Conservation (phyloP, 352 stramenopile species). For the Bremia lactucae region DNA sequence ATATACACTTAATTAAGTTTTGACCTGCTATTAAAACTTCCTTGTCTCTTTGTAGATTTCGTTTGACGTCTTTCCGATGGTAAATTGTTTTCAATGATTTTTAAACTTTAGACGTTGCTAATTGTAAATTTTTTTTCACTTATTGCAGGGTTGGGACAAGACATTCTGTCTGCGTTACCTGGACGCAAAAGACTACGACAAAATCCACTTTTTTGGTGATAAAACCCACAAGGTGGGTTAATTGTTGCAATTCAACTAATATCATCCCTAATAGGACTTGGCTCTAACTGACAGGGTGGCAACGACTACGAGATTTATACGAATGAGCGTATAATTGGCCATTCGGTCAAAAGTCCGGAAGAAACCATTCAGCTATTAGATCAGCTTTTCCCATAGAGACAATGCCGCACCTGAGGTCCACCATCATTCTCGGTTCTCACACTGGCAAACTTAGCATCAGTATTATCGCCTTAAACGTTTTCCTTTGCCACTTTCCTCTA, state of each 20-base stretch:
- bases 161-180: slow-evolving; percentile 96
- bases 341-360: slow-evolving; percentile 92
- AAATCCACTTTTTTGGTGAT: slow-evolving; percentile 99
- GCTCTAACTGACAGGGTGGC: slow-evolving; percentile 67
- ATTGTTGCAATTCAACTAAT: not conserved
- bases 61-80: slow-evolving; percentile 95
- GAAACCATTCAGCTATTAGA: slow-evolving; percentile 96
- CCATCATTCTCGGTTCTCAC: not conserved
- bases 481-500: slow-evolving; percentile 9
- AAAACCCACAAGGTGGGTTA: slow-evolving; percentile 91
- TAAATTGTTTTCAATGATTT: slow-evolving; percentile 6
- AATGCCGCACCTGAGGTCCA: not conserved
- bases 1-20: no score
- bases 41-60: slow-evolving; percentile 76
- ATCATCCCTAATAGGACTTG: no score
- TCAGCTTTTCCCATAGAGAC: slow-evolving; percentile 88
- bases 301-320: slow-evolving; percentile 99
- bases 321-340: slow-evolving; percentile 92
- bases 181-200: slow-evolving; percentile 91
- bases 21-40: no score
- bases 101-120: no score
- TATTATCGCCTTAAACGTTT: slow-evolving; percentile 20
- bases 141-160: slow-evolving; percentile 94
- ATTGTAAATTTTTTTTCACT: no score
- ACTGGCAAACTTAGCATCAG: slow-evolving; percentile 18